Evolutionary conservation across 176 grass and related monocot genomes (phyloP), one percentile per base, ranked within the genome.

Genomic region (Pontederia paniculata): DNA sequence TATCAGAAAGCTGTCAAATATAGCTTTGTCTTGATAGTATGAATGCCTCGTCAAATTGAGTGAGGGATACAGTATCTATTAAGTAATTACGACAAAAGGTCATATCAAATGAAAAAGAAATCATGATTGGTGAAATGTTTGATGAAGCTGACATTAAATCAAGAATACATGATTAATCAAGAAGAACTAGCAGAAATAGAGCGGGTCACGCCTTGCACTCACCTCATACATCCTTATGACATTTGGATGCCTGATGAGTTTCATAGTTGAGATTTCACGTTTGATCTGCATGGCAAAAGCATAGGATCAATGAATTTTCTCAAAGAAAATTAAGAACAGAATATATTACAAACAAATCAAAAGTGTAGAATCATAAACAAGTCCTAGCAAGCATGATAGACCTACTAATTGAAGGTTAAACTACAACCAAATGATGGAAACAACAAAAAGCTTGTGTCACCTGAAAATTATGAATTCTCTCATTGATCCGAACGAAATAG

Each of bases 201-300:
- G 9, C 0, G 43, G 49, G 0, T 15, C 52, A 28, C 14, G 42
- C 41, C 42, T 17, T 52, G 17, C 21, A 44, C 9, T 53, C 65
- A 98, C 93, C 86, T 98, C 93, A n/a, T 81, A 45, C 94, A 98
- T 91, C 46, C 74, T 70, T 50, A 98, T 93, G 47, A 98, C 94
- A 73, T 93, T 98, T 44, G 94, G 94, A 59, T 98, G 94, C 61
- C 74, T 82, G 62, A 98, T 82, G 54, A 98, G 76, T 63, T 98
- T 98, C 94, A 98, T 98, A 13, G 94, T 98, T 21, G 94, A 85
- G 51, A 98, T 98, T 77, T 98, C 87, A 17, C 94, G 83, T 72
- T 93, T 98, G 76, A 98, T 98, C 94, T 98, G 75, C 25, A 72
- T 61, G 67, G 70, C 48, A 22, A 41, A 28, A 62, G 45, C 17